Conservation (phyloP, 2,329 filamentous ascomycete species). For the Colletotrichum agaves region DNA sequence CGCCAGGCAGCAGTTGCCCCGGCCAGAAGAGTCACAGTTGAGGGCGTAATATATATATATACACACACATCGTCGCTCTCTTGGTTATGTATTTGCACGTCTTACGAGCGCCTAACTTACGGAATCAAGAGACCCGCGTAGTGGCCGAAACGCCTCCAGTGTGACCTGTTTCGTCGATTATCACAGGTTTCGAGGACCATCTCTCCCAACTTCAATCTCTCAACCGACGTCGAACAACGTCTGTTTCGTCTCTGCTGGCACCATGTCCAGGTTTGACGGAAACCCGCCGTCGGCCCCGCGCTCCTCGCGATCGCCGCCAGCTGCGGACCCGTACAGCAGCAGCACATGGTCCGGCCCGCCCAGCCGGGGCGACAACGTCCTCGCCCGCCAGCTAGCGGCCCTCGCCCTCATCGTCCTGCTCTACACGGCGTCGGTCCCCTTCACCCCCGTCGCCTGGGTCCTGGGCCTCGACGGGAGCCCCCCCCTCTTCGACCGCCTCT, state of each 20-base stretch:
- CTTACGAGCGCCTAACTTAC: neutral
- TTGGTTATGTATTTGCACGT: too few species aligned
- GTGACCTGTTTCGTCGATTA: too few species aligned
- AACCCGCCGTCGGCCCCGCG: neutral
- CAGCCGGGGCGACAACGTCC: neutral
- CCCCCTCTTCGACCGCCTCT: slow-evolving; percentile 58
- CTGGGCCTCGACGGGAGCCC: slow-evolving; percentile 48
- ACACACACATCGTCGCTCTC: too few species aligned
- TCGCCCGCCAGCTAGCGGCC: slow-evolving; percentile 34
- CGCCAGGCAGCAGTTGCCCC: slow-evolving; percentile 9
- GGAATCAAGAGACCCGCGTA: neutral
- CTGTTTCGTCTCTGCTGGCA: neutral
- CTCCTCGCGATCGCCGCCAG: neutral
- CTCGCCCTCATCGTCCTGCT: slow-evolving; percentile 39
- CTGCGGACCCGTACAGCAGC: slow-evolving; percentile 7
- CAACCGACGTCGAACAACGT: rapidly evolving
- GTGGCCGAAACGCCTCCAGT: too few species aligned
- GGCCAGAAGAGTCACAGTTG: neutral
- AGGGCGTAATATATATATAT: neutral
- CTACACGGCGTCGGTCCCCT: slow-evolving; percentile 40
- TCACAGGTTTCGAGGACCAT: too few species aligned
- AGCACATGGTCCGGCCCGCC: slow-evolving; percentile 16
- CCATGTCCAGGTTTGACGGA: slow-evolving; percentile 5
- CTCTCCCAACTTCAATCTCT: too few species aligned
- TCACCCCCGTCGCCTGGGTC: slow-evolving; percentile 38